These are phyloP conservation scores for Fraxinus excelsior DNA, from an alignment of 257 asterid genomes.

Conservation along the genomic window DNA sequence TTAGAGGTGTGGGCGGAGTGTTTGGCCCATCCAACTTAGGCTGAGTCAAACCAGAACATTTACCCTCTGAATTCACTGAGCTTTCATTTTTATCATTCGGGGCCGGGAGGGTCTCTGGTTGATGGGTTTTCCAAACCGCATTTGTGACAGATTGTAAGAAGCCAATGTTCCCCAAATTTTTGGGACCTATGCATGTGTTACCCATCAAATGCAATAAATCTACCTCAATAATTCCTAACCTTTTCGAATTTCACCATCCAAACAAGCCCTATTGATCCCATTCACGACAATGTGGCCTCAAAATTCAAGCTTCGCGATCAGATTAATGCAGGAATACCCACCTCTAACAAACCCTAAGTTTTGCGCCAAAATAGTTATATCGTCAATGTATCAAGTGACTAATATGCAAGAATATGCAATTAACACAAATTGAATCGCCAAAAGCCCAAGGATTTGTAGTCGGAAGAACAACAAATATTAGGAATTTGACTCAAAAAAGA, in stretches of 20 bases:
- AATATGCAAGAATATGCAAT: not conserved
- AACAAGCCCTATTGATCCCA: conserved; percentile 34
- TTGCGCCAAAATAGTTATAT: not conserved
- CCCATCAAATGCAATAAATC: conserved; percentile 56
- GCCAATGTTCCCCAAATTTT: conserved; percentile 62
- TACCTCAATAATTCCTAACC: conserved; percentile 31
- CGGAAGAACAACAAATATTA: not conserved
- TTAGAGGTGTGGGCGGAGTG: conserved; percentile 48
- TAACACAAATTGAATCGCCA: not conserved
- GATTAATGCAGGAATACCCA: not conserved
- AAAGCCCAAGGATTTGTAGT: not conserved
- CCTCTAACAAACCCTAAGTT: conserved; percentile 7
- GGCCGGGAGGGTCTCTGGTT: conserved; percentile 46
- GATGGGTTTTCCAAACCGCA: conserved; percentile 59
- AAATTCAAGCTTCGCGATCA: not conserved
- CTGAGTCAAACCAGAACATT: conserved; percentile 29
- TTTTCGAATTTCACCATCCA: conserved; percentile 37
- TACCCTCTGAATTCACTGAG: conserved; percentile 31
- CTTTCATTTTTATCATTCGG: conserved; percentile 35
- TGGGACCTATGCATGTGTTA: conserved; percentile 73
- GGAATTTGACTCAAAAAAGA: not conserved
- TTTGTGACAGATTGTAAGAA: conserved; percentile 75
- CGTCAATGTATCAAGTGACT: not conserved
- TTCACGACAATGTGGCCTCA: conserved; percentile 24
- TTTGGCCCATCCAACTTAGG: conserved; percentile 31